Conservation (phyloP, 305 asterid genomes). For the Fraxinus sp. region DNA sequence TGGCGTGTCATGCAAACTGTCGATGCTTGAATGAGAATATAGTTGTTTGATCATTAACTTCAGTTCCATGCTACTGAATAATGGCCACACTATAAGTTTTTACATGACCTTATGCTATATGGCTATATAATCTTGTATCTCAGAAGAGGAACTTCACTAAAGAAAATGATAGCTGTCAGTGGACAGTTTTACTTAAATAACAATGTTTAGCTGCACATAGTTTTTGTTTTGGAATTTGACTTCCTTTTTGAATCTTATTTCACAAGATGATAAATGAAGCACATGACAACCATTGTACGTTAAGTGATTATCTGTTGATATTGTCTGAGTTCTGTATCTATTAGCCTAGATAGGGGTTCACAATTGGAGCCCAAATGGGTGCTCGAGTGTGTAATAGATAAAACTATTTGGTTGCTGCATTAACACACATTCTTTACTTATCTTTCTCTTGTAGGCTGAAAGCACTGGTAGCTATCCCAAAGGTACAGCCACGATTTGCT, state of each 20-base stretch:
- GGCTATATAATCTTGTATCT: background rate
- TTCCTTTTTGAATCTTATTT: background rate
- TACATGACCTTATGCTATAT: background rate
- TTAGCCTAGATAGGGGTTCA: background rate
- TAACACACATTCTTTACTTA: background rate
- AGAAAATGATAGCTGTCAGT: background rate
- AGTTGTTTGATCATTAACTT: background rate
- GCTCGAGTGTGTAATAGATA: constrained; percentile 6
- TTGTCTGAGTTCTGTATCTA: background rate
- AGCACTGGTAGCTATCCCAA: constrained; percentile 81
- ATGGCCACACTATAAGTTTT: background rate
- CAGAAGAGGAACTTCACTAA: background rate
- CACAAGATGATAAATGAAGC: background rate
- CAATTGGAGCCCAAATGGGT: background rate
- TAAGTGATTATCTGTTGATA: background rate
- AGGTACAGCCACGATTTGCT: constrained; percentile 94
- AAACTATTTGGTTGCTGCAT: background rate
- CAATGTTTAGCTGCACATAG: background rate
- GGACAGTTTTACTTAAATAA: background rate
- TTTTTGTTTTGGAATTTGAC: background rate
- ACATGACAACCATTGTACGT: background rate
- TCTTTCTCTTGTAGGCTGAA: constrained; percentile 64
- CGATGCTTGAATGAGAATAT: background rate
- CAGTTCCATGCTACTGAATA: background rate
- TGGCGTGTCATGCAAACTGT: background rate